Percentiles rank a stretch among this genome's conserved stretches.
Conservation (phyloP, 2,329 filamentous ascomycete species). For the Xylariaceae sp. region DNA sequence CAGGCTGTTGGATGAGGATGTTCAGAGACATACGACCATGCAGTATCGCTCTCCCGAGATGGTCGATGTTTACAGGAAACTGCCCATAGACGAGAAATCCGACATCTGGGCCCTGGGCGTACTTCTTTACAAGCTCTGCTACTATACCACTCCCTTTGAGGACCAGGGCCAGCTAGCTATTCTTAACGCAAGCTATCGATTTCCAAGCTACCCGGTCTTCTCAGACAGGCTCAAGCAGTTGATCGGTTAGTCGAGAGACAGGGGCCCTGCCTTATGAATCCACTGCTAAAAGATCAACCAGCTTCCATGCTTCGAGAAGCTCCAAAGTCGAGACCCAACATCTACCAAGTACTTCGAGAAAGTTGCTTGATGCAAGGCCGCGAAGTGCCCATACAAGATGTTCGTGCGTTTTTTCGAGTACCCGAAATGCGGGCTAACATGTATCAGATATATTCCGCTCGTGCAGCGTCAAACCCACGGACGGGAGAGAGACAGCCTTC, state of each 20-base stretch:
- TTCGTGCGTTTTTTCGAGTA: constrained; percentile 45
- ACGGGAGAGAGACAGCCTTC: constrained; percentile 50
- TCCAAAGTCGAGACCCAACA: constrained; percentile 76
- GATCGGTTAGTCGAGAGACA: constrained; percentile 63
- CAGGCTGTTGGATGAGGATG: constrained; percentile 89
- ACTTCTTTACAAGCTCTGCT: constrained; percentile 94
- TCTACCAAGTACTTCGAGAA: constrained; percentile 89
- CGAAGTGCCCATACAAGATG: constrained; percentile 84
- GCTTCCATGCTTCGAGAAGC: constrained; percentile 89
- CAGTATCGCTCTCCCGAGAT: constrained; percentile 98
- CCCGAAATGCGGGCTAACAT: constrained; percentile 15
- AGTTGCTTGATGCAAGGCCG: constrained; percentile 85
- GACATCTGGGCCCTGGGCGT: constrained; percentile 98
- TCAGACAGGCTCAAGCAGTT: constrained; percentile 86
- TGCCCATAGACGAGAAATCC: constrained; percentile 96
- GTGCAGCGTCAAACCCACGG: constrained; percentile 62
- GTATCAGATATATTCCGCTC: constrained; percentile 66
- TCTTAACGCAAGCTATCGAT: constrained; percentile 91
- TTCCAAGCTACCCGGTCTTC: constrained; percentile 82
- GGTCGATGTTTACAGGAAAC: constrained; percentile 96
- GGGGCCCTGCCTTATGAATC: no score
- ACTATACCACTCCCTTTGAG: constrained; percentile 98
- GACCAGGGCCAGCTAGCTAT: constrained; percentile 97
- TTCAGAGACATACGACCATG: constrained; percentile 94
- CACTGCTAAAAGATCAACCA: constrained; percentile 15